These are phyloP conservation scores for Diutina ranongensis DNA, from an alignment of 1,139 yeast species.

Conservation along the genomic window DNA sequence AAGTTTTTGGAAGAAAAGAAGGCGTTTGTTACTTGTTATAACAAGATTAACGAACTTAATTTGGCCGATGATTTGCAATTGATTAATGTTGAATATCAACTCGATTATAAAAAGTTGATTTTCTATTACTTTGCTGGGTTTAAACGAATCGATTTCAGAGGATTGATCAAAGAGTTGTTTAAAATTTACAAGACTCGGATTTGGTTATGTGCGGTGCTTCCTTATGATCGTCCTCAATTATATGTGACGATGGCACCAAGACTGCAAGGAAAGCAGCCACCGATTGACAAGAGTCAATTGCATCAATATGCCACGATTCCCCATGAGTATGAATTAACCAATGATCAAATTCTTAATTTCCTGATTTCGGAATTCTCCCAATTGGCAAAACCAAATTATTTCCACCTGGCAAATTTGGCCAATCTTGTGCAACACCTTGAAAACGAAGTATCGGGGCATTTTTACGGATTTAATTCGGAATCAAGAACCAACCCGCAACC, in stretches of 20 bases:
- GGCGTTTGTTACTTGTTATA: constrained; percentile 33
- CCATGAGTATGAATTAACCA: constrained; percentile 27
- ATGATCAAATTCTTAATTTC: constrained; percentile 31
- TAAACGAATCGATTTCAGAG: constrained; percentile 85
- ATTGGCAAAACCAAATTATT: constrained; percentile 27
- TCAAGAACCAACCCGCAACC: background rate
- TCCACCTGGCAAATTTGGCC: constrained; percentile 30
- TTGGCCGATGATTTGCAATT: constrained; percentile 20
- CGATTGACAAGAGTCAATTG: background rate
- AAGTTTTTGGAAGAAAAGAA: constrained; percentile 37
- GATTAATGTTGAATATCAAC: constrained; percentile 82
- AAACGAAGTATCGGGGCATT: constrained; percentile 26
- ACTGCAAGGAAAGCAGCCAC: background rate
- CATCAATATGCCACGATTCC: constrained; percentile 16
- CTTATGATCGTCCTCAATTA: constrained; percentile 10
- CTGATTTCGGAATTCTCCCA: constrained; percentile 27
- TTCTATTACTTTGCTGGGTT: constrained; percentile 73
- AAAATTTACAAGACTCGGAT: constrained; percentile 91
- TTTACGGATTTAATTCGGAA: constrained; percentile 28
- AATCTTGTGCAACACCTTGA: constrained; percentile 25
- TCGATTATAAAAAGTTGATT: constrained; percentile 87
- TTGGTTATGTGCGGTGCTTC: constrained; percentile 83
- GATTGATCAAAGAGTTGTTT: constrained; percentile 82
- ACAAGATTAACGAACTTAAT: constrained; percentile 33
- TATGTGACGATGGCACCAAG: constrained; percentile 7